Base-by-base conservation (phyloP, 495 filamentous ascomycete genomes). In the Xylaria sp. region DNA sequence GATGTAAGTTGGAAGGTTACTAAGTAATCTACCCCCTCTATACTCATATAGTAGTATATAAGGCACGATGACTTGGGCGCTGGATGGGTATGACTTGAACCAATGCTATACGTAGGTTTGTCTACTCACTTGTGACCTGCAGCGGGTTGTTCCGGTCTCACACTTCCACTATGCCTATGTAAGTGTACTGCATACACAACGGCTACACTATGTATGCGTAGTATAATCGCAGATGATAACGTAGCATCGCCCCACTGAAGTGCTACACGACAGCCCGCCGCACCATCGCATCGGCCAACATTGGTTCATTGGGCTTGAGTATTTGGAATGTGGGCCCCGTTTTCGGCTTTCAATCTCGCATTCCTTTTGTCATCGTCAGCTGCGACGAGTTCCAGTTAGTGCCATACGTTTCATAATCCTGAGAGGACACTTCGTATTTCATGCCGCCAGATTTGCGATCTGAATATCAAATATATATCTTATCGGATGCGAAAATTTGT, bases 261-360 rank as follows among this genome's bases (percentile, higher is more conserved):
- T n/a, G n/a, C 29, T 19, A 55, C 11, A 17, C 12, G 1, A 35
- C 31, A 35, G 29, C 29, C 57, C 57, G 37, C 43, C 35, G 37
- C 35, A 62, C 12, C 59, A 40, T 29, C 43, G 59, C 59, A 62
- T 43, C 37, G 59, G 21, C 37, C 35, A 35, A 62, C 59, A 33
- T 11, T 59, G 29, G 57, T 59, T 37, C 11, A 55, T 14, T 29
- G 9, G 52, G 11, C 26, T 55, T 35, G 37, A 26, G 37, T 68
- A 68, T 68, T 68, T 68, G 66, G 66, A 68, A 68, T 68, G 52
- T 61, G 55, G 66, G 40, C 52, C 21, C 52, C 55, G 26, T 44
- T 59, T 61, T 35, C 66, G 50, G 55, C 62, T 33, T 37, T 9
- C 29, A 33, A 50, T 31, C 7, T 61, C 21, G 7, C 35, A 29